These are phyloP conservation scores for Boletus smithii DNA, from an alignment of 1,284 basidiomycete species.

Conservation along the genomic window DNA sequence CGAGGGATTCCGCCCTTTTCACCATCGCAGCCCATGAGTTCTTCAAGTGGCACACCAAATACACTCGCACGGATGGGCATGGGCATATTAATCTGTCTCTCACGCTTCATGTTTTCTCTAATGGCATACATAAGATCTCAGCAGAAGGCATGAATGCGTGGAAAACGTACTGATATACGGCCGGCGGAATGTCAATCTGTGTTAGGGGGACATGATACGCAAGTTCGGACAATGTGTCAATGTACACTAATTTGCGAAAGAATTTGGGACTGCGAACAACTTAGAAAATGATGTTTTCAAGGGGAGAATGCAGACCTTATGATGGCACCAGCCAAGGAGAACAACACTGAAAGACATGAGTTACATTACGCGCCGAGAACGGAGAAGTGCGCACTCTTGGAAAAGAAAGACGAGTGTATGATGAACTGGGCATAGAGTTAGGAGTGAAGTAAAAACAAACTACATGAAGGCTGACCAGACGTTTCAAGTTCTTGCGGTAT, in stretches of 20 bases:
- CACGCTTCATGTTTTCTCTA: conserved; percentile 73
- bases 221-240: conserved; percentile 71
- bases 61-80: conserved; percentile 54
- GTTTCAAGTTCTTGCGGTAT: conserved; percentile 85
- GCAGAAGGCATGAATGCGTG: neutral
- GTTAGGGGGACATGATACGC: conserved; percentile 74
- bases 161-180: conserved; percentile 65
- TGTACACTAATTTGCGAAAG: conserved; percentile 76
- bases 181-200: conserved; percentile 80
- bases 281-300: neutral
- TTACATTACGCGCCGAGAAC: neutral
- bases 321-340: conserved; percentile 80
- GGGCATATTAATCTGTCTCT: conserved; percentile 63
- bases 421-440: conserved; percentile 54
- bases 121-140: conserved; percentile 1
- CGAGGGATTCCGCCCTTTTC: conserved; percentile 77
- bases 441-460: neutral
- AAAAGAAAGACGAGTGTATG: conserved; percentile 83
- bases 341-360: conserved; percentile 55
- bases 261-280: conserved; percentile 67
- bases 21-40: conserved; percentile 77
- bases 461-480: conserved; percentile 48
- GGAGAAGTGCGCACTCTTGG: conserved; percentile 58
- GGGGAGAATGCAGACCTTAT: conserved; percentile 54
- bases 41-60: conserved; percentile 77